Base-by-base conservation (phyloP, 208 protist genomes). In the Porcisia deanei region DNA sequence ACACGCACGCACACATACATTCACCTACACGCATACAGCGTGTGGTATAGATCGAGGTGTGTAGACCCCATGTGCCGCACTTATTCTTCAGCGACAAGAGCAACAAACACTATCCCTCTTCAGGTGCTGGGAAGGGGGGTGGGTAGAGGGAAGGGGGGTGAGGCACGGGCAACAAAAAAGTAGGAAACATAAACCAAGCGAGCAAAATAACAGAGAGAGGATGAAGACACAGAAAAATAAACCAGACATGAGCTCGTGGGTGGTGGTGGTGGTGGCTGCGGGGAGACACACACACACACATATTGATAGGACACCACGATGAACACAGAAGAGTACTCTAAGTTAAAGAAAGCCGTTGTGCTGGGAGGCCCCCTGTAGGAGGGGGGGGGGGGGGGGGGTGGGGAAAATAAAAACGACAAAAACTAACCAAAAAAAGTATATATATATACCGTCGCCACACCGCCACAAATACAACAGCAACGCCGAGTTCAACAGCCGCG, bases 1-100 rank as follows among this genome's bases (percentile, higher is more conserved):
- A 43, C 60, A 65, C 64, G 37, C 41, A 69, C 3, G 20, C 25
- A 70, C 57, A 60, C 57, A 60, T 30, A 73, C 10, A 65, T 25
- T 25, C 8, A 63, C 5, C 43, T 20, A 79, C 18, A 43, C 18
- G 30, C 22, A 14, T 60, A 4, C 30, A 52, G 47, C 10, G 47
- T 52, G 47, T 52, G 47, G 47, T 52, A 52, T 52, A 52, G 47
- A 52, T 52, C 5, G 5, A 52, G 8, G 47, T 52, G 10, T 52
- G 10, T 5, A 5, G 47, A 1, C 47, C 47, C 10, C 5, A 52
- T 0, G 47, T 52, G 47, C 47, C 0, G 47, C 0, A 14, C 10
- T 14, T 52, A 52, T 12, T 5, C 10, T 52, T 52, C 30, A 14
- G 47, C 47, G 47, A 52, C 8, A 52, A 52, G 47, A 52, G 47